Conservation (phyloP, 257 asterid genomes). For the Primulina eburnea region DNA sequence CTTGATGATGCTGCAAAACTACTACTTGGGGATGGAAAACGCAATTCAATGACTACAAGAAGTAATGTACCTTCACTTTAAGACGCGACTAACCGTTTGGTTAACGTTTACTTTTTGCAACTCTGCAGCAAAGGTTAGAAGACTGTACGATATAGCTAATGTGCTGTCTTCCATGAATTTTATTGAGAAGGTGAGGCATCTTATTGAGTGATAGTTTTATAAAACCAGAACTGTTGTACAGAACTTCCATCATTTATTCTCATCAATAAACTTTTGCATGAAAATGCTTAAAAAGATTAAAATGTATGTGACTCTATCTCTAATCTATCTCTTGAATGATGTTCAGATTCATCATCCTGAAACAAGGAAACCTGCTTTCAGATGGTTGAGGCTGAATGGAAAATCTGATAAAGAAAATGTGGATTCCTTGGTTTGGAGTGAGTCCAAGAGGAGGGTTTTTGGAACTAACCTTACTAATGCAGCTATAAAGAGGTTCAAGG, state of each 20-base stretch:
- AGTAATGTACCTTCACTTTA: conserved; percentile 45
- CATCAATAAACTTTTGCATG: not conserved
- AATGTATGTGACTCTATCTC: not conserved
- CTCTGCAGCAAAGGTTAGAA: conserved; percentile 86
- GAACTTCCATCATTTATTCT: not conserved
- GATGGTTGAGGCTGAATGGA: conserved; percentile 71
- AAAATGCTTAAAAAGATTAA: not conserved
- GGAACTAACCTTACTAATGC: conserved; percentile 82
- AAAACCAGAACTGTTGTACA: not conserved
- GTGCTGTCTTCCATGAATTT: conserved; percentile 93
- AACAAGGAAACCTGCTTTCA: conserved; percentile 91
- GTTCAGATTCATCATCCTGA: conserved; percentile 87
- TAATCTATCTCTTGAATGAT: conserved; percentile 22
- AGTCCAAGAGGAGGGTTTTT: conserved; percentile 70
- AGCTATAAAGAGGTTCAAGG: conserved; percentile 52
- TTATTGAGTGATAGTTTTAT: not conserved
- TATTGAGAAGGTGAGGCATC: conserved; percentile 71
- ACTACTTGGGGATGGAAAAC: conserved; percentile 79
- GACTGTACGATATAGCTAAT: conserved; percentile 90
- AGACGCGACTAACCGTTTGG: too few relatives aligned
- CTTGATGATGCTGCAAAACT: conserved; percentile 96
- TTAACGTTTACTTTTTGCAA: conserved; percentile 18
- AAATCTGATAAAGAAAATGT: conserved; percentile 35
- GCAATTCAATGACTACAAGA: conserved; percentile 82
- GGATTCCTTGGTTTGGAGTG: conserved; percentile 30